These are phyloP conservation scores for Cytospora mali DNA, from an alignment of 2,329 filamentous ascomycete species.

Conservation along the genomic window DNA sequence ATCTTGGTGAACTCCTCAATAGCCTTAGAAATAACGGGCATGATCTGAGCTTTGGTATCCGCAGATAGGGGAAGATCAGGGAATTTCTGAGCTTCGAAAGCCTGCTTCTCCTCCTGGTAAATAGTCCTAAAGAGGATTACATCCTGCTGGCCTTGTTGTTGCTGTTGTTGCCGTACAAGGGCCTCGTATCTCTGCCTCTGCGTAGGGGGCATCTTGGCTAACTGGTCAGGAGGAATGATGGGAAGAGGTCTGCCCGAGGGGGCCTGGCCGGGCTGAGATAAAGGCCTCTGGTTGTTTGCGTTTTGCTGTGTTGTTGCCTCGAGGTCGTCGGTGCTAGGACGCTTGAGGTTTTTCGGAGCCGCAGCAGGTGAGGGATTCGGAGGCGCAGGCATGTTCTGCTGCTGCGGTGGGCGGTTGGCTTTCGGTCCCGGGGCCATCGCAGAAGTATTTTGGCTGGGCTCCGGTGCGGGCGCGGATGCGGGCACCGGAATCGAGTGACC, in stretches of 20 bases:
- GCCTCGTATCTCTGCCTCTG: conserved; percentile 50
- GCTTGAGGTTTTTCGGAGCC: conserved; percentile 52
- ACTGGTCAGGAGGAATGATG: conserved; percentile 36
- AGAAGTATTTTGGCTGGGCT: conserved; percentile 31
- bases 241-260: conserved; percentile 8
- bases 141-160: conserved; percentile 29
- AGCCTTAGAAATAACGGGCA: conserved; percentile 46
- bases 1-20: conserved; percentile 48
- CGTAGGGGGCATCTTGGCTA: conserved; percentile 48
- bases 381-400: conserved; percentile 41
- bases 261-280: conserved; percentile 25
- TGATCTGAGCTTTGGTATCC: conserved; percentile 48
- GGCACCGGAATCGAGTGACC: conserved; percentile 31
- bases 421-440: conserved; percentile 29
- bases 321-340: conserved; percentile 52
- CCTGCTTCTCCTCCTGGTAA: conserved; percentile 44
- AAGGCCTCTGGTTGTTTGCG: conserved; percentile 36
- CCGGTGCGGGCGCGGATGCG: conserved; percentile 32
- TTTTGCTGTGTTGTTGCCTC: conserved; percentile 36
- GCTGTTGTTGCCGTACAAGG: conserved; percentile 33
- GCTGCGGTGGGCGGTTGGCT: conserved; percentile 35
- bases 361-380: conserved; percentile 44
- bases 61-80: conserved; percentile 51
- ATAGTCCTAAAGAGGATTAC: conserved; percentile 40
- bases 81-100: conserved; percentile 44